phyloP scores from a whole-genome alignment of 2,329 filamentous ascomycete genomes.

The Penicillium sumatraense region DNA sequence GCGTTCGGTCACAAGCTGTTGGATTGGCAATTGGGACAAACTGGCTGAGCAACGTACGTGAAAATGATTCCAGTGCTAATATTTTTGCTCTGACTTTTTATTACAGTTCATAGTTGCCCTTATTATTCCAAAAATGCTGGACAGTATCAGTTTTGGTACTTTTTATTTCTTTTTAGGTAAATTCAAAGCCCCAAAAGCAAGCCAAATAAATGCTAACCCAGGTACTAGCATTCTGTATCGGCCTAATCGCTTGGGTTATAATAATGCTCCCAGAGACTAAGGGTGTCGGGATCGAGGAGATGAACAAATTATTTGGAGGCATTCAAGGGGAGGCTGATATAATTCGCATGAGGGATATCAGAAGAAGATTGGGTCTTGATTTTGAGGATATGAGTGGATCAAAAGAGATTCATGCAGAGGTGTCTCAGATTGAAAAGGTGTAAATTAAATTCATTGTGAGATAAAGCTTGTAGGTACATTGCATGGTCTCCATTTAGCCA shows the following conservation, averaged over 20 bases:
- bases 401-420: not conserved
- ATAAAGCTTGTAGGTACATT: too few species aligned
- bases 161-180: conserved; percentile 65
- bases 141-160: conserved; percentile 66
- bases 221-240: conserved; percentile 32
- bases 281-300: conserved; percentile 34
- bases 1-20: conserved; percentile 61
- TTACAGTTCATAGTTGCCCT: conserved; percentile 67
- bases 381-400: not conserved
- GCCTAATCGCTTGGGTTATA: conserved; percentile 4
- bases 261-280: conserved; percentile 29
- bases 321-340: conserved; percentile 9
- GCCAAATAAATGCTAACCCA: not conserved
- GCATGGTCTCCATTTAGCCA: too few species aligned
- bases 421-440: conserved; percentile 5
- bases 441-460: not conserved
- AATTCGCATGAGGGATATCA: not conserved
- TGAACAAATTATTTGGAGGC: conserved; percentile 32
- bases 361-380: not conserved
- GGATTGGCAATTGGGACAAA: conserved; percentile 24
- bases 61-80: conserved; percentile 31
- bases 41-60: conserved; percentile 23
- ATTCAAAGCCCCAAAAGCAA: not conserved
- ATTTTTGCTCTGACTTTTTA: conserved; percentile 52
- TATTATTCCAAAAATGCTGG: conserved; percentile 69